Evolutionary conservation across 176 grass and related monocot species (phyloP).

Genomic region (Saccharum officinarum): DNA sequence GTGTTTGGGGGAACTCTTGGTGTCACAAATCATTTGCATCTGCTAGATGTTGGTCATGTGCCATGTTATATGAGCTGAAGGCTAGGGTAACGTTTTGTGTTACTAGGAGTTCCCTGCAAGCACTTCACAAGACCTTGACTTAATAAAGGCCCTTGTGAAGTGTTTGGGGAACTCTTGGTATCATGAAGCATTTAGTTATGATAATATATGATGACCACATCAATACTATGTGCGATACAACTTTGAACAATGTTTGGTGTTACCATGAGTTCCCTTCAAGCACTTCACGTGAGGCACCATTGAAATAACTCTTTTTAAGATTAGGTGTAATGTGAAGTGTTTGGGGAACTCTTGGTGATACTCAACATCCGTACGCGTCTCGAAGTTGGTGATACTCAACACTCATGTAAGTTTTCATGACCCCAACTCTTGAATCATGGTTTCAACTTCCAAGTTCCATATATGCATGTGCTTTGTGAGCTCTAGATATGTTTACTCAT

Average conservation of each 20-base stretch:
- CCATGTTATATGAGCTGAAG: not conserved
- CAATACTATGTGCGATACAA: not conserved
- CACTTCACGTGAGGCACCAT: slow-evolving; percentile 8
- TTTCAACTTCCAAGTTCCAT: not conserved
- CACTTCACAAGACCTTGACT: slow-evolving; percentile 25
- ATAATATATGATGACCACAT: fast-evolving
- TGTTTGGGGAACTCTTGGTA: slow-evolving; percentile 59
- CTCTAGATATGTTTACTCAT: not conserved
- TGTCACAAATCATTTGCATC: slow-evolving; percentile 14
- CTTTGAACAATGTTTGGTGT: slow-evolving; percentile 1
- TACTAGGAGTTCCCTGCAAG: slow-evolving; percentile 44
- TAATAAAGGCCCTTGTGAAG: slow-evolving; percentile 25
- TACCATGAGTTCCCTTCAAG: slow-evolving; percentile 38
- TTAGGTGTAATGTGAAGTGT: slow-evolving; percentile 37
- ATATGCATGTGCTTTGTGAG: not conserved
- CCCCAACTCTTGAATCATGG: not conserved
- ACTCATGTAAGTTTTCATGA: not conserved
- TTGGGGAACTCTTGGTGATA: slow-evolving; percentile 43
- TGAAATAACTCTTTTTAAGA: not conserved
- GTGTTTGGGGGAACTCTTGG: slow-evolving; percentile 60
- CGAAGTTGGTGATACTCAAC: not conserved
- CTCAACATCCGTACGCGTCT: not conserved
- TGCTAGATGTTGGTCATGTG: not conserved
- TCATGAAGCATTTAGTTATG: slow-evolving; percentile 19
- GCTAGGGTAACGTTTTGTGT: slow-evolving; percentile 1